These are phyloP conservation scores for Apiospora malaysiana DNA, from an alignment of 2,329 filamentous ascomycete species.

Conservation along the genomic window DNA sequence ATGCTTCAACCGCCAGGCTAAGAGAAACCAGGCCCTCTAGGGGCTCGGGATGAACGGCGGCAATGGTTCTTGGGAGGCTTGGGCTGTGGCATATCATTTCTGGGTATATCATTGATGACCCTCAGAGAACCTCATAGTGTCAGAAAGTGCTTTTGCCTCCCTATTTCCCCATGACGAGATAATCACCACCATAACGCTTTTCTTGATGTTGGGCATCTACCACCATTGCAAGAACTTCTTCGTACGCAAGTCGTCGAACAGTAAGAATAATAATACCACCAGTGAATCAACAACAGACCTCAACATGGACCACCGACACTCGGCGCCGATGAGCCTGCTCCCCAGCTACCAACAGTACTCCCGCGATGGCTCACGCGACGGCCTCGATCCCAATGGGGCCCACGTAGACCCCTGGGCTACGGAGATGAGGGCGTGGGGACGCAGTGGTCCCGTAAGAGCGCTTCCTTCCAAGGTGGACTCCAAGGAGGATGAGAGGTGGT, in stretches of 20 bases:
- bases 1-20: neutral
- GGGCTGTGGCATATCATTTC: neutral
- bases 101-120: neutral
- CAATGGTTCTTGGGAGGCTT: neutral
- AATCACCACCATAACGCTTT: neutral
- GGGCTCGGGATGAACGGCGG: neutral
- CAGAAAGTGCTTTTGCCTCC: neutral
- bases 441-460: neutral
- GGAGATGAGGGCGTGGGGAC: neutral
- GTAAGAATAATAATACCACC: no score
- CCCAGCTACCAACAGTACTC: neutral
- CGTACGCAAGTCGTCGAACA: neutral
- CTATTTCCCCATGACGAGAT: neutral
- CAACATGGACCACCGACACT: neutral
- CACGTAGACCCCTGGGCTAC: neutral
- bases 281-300: no score
- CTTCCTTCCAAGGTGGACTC: neutral
- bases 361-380: neutral
- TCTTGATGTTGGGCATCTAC: neutral
- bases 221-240: neutral
- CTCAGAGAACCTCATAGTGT: neutral
- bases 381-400: neutral
- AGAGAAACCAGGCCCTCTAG: neutral
- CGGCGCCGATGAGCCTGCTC: neutral
- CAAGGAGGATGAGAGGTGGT: neutral